Evolutionary conservation across 2,329 filamentous ascomycete species (phyloP).

Genomic region (Exophiala lecanii-corni): DNA sequence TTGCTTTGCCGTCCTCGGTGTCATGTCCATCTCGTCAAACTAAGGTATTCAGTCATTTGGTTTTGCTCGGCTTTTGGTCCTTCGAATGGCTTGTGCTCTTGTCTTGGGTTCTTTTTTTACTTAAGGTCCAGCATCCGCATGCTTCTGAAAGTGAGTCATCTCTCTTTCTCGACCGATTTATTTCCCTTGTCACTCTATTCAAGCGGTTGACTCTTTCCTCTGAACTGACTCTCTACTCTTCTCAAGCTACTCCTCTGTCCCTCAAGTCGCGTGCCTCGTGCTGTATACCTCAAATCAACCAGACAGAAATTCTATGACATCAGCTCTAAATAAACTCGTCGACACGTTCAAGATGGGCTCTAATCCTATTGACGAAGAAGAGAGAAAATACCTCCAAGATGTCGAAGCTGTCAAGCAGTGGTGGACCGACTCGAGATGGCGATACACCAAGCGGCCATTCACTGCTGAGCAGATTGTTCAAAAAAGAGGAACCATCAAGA

Average conservation of each 20-base stretch:
- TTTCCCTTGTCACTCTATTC: too few species aligned
- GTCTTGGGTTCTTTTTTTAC: constrained; percentile 3
- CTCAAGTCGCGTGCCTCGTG: background rate
- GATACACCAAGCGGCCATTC: constrained; percentile 85
- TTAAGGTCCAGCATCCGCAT: constrained; percentile 1
- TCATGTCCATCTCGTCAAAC: background rate
- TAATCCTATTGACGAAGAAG: constrained; percentile 58
- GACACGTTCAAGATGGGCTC: constrained; percentile 35
- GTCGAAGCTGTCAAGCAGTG: constrained; percentile 85
- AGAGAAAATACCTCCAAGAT: constrained; percentile 72
- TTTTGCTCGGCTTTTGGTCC: background rate
- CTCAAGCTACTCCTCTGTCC: too few species aligned
- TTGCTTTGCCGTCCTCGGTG: background rate
- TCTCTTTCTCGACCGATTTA: background rate
- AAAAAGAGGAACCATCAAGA: constrained; percentile 85
- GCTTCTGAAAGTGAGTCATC: background rate
- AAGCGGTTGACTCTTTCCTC: constrained; percentile 1
- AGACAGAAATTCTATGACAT: constrained; percentile 14
- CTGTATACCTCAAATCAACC: too few species aligned
- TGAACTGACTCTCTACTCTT: background rate
- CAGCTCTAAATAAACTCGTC: constrained; percentile 14
- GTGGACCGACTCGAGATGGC: constrained; percentile 92
- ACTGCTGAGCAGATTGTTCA: constrained; percentile 95
- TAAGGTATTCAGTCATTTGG: background rate
- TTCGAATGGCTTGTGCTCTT: constrained; percentile 1